These are phyloP conservation scores for Mortierella sp. DNA, from an alignment of 371 early-diverging fungal genomes.

Conservation along the genomic window DNA sequence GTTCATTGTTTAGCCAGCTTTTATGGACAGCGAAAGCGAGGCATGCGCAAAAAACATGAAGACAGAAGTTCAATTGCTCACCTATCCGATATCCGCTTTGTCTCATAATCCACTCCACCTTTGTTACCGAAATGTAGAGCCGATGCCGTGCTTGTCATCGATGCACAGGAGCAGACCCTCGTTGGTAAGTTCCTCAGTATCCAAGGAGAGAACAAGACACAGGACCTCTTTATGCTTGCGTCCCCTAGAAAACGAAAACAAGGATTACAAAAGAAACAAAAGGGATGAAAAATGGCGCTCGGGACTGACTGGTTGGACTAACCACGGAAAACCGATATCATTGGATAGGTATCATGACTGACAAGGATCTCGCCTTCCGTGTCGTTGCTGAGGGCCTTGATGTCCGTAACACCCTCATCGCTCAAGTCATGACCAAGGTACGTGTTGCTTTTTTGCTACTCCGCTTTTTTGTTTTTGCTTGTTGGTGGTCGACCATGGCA, in stretches of 20 bases:
- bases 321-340: not conserved
- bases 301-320: not conserved
- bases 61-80: slow-evolving; percentile 58
- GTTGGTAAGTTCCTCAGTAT: slow-evolving; percentile 32
- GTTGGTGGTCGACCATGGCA: not conserved
- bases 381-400: slow-evolving; percentile 89
- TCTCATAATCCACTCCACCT: slow-evolving; percentile 2
- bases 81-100: slow-evolving; percentile 6
- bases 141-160: slow-evolving; percentile 84
- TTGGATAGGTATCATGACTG: slow-evolving; percentile 85
- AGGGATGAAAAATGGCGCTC: not conserved
- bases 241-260: slow-evolving; percentile 6
- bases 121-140: slow-evolving; percentile 69
- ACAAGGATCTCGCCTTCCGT: slow-evolving; percentile 82
- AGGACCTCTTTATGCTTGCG: not conserved
- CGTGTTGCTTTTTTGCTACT: not conserved
- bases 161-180: slow-evolving; percentile 72
- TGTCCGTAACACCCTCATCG: slow-evolving; percentile 73
- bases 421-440: slow-evolving; percentile 80
- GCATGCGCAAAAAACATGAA: slow-evolving; percentile 64
- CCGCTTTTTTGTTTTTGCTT: not conserved
- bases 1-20: not conserved
- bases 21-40: slow-evolving; percentile 32
- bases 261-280: slow-evolving; percentile 5
- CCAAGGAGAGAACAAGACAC: not conserved